These are phyloP conservation scores for Canna indica DNA, from an alignment of 176 grass and related monocot species.

Conservation along the genomic window DNA sequence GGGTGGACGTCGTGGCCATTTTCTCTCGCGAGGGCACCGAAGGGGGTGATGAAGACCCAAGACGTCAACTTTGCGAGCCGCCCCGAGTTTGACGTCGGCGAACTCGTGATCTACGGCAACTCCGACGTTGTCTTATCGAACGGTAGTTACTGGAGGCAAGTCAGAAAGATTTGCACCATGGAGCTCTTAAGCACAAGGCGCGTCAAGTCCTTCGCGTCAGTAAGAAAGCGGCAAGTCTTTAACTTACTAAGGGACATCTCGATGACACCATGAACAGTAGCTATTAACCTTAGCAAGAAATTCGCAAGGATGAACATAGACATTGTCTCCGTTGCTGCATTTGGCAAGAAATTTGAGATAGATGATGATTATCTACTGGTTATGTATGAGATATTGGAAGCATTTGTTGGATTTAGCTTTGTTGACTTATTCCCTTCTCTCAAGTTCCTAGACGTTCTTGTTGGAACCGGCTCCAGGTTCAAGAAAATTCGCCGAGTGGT, in stretches of 20 bases:
- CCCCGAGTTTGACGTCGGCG: constrained; percentile 28
- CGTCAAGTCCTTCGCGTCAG: constrained; percentile 29
- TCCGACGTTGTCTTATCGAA: constrained; percentile 39
- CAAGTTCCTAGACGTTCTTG: background rate
- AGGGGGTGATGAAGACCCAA: constrained; percentile 49
- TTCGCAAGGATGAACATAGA: constrained; percentile 28
- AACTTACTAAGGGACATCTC: constrained; percentile 12
- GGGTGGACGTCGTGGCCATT: constrained; percentile 36
- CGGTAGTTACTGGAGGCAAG: constrained; percentile 59
- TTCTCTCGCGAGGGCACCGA: constrained; percentile 38
- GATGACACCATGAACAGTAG: background rate
- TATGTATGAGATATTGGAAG: background rate
- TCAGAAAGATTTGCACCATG: constrained; percentile 38
- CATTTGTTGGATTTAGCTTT: constrained; percentile 29
- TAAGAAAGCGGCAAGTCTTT: constrained; percentile 41
- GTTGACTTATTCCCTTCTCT: constrained; percentile 36
- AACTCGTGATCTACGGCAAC: constrained; percentile 24
- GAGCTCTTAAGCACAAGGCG: constrained; percentile 49
- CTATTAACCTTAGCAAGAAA: constrained; percentile 35
- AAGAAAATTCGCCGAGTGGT: constrained; percentile 26
- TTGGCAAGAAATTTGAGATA: constrained; percentile 41
- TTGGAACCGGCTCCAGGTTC: constrained; percentile 13
- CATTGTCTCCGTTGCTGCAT: constrained; percentile 28
- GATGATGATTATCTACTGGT: constrained; percentile 20
- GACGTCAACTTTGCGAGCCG: constrained; percentile 37